phyloP scores from a whole-genome alignment of 2,329 filamentous ascomycete genomes.

The Rhynchosporium agropyri region DNA sequence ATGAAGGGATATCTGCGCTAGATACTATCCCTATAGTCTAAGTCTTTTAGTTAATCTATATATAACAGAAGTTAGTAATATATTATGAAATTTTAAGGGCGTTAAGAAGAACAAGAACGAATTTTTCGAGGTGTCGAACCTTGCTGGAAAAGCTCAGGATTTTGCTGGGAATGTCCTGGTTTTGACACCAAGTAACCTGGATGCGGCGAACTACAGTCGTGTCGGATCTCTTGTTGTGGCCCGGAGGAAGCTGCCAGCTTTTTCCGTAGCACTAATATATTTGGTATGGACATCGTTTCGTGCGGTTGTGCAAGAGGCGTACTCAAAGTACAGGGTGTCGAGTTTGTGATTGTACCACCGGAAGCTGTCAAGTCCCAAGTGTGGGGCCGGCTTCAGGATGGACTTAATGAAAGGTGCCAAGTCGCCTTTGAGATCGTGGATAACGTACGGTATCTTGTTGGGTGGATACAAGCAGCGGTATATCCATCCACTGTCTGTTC shows the following conservation, averaged over 20 bases:
- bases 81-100: too few relatives aligned
- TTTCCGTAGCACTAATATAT: neutral
- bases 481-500: neutral
- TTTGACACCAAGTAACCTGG: neutral
- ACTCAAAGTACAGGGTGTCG: neutral
- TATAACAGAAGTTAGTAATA: too few relatives aligned
- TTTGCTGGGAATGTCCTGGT: neutral
- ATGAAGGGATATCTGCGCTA: neutral
- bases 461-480: neutral
- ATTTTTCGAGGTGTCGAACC: neutral
- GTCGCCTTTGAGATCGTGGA: neutral
- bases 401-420: too few relatives aligned
- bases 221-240: neutral
- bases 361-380: neutral
- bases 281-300: neutral
- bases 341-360: neutral
- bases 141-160: neutral
- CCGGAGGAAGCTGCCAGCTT: neutral
- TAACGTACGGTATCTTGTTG: neutral
- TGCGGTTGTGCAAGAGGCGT: neutral
- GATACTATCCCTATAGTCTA: too few relatives aligned
- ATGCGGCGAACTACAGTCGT: neutral
- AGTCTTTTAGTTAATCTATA: too few relatives aligned
- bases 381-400: neutral
- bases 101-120: neutral